Percentiles rank a stretch among this genome's conserved stretches.
These are phyloP conservation scores for Leccinum arenicola DNA, from an alignment of 768 basidiomycete species.

Conservation along the genomic window DNA sequence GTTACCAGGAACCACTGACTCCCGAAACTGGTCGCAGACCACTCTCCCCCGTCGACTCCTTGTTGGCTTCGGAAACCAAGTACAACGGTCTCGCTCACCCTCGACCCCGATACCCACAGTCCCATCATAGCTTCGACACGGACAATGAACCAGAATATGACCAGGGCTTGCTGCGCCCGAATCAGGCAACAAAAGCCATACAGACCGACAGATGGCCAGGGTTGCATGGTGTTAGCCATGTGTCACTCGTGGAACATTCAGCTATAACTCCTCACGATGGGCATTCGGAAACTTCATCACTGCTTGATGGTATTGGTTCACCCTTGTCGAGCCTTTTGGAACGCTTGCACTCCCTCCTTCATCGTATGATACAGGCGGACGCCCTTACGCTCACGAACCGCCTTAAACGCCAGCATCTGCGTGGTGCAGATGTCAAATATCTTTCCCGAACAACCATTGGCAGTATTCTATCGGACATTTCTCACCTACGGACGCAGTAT, in stretches of 20 bases:
- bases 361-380: slow-evolving; percentile 70
- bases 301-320: slow-evolving; percentile 51
- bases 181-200: slow-evolving; percentile 59
- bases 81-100: slow-evolving; percentile 25
- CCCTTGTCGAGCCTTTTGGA: slow-evolving; percentile 57
- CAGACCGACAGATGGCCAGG: slow-evolving; percentile 58
- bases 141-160: slow-evolving; percentile 39
- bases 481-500: slow-evolving; percentile 69
- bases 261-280: slow-evolving; percentile 54
- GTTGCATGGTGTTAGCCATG: slow-evolving; percentile 32
- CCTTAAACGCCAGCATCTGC: slow-evolving; percentile 85
- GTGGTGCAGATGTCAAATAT: slow-evolving; percentile 81
- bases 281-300: slow-evolving; percentile 74
- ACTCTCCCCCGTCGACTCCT: slow-evolving; percentile 41
- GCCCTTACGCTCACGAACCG: slow-evolving; percentile 85
- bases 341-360: slow-evolving; percentile 61
- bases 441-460: slow-evolving; percentile 81
- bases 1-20: slow-evolving; percentile 41
- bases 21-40: slow-evolving; percentile 43
- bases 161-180: slow-evolving; percentile 28
- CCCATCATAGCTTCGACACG: slow-evolving; percentile 41
- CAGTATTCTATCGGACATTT: slow-evolving; percentile 67
- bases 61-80: slow-evolving; percentile 24
- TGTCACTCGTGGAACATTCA: slow-evolving; percentile 32
- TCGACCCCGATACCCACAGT: slow-evolving; percentile 24